Base-by-base conservation (phyloP, 768 basidiomycete genomes). In the Pleurotus djamor region DNA sequence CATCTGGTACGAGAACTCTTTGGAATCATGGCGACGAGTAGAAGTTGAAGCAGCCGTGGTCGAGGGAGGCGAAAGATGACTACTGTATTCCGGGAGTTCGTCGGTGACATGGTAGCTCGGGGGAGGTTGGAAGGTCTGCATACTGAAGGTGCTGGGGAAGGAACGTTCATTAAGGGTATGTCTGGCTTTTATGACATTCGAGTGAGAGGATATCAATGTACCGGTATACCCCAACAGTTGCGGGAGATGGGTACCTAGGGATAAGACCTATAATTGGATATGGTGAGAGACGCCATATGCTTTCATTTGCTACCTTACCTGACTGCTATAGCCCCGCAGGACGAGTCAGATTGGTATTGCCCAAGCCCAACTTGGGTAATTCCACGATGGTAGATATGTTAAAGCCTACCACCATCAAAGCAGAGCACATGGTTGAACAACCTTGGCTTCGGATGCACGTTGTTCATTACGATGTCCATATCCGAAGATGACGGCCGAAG, bases 1-100 rank as follows among this genome's bases (percentile, higher is more conserved):
- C 54, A 44, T 21, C 14, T 56, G 38, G 21, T 56, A 56, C 36
- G 54, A 38, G 54, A 56, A 56, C 28, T 43, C 54, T 8, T 32
- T 56, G 37, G 28, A 41, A 44, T n/a, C 44, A 21, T 41, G 54
- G 21, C 37, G 36, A 32, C 41, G 16, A 9, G 38, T 14, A 8
- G 54, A 41, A 21, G 38, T 32, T 56, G 36, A 13, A 9, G 36
- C 28, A n/a, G 35, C 13, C 28, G 16, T n/a, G 28, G 54, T 6
- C 14, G 41, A 41, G n/a, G 54, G 36, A n/a, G 36, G 32, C 44
- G 54, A 14, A 37, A 17, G 37, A 9, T 14, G 37, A 56, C 41
- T n/a, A 5, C 37, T 56, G 41, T 56, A 56, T 17, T n/a, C 14
- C 10, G 54, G 54, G 6, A 56, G 41, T n/a, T 56, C 37, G 13